Percentiles rank a stretch among this genome's conserved stretches.
phyloP scores from a whole-genome alignment of 176 grass and related monocot genomes.

The Ensete ventricosum region DNA sequence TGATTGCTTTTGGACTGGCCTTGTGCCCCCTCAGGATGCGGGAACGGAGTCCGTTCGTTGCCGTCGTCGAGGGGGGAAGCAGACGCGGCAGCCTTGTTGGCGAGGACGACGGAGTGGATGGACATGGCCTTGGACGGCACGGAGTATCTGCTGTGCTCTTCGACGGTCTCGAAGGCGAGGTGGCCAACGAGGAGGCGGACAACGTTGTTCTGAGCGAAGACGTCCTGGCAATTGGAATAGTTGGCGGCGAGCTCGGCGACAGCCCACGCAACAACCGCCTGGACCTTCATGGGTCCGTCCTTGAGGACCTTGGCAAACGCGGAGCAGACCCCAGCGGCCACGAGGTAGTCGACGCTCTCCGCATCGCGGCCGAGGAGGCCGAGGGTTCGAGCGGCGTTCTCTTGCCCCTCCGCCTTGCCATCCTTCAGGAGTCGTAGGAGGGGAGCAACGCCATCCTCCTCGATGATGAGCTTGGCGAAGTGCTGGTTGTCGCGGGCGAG shows the following conservation, averaged over 20 bases:
- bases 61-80: background rate
- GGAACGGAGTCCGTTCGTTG: background rate
- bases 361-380: conserved; percentile 11
- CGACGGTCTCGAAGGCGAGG: conserved; percentile 8
- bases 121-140: conserved; percentile 1
- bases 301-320: conserved; percentile 1
- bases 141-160: conserved; percentile 13
- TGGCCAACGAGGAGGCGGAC: conserved; percentile 9
- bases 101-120: conserved; percentile 9
- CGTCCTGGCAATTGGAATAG: background rate
- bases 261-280: conserved; percentile 2
- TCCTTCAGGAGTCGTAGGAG: conserved; percentile 12
- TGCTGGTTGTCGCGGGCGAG: conserved; percentile 10
- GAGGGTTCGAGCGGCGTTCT: conserved; percentile 9
- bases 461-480: conserved; percentile 8
- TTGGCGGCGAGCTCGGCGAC: conserved; percentile 14
- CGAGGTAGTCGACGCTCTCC: conserved; percentile 4
- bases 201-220: conserved; percentile 1
- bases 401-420: conserved; percentile 2
- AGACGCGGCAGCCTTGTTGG: background rate
- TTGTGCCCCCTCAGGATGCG: background rate
- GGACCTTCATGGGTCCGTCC: conserved; percentile 6
- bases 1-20: conserved; percentile 1
- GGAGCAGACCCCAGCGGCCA: background rate
- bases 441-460: conserved; percentile 1